A percentile compares a stretch with the other conserved stretches of the same genome.
Evolutionary conservation across 306 rosid genomes (phyloP).

Genomic region (Canavalia ensiformis): DNA sequence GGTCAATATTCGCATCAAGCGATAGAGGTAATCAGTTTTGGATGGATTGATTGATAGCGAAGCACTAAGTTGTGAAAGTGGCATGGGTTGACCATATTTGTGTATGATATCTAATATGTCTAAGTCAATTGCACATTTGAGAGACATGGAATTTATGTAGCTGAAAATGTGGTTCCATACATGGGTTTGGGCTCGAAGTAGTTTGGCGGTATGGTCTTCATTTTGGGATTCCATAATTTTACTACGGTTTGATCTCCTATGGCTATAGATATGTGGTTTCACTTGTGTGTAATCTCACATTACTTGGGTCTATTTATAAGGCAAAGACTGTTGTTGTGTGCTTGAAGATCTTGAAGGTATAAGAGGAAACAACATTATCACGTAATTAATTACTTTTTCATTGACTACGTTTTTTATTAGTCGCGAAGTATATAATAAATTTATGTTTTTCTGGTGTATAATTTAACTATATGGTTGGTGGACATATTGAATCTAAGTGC

Average conservation of each 20-base stretch:
- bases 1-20: constrained; percentile 1
- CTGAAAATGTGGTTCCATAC: neutral
- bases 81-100: constrained; percentile 1
- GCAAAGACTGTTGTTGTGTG: too few relatives aligned
- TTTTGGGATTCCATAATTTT: neutral
- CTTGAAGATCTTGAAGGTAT: too few relatives aligned
- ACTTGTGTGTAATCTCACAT: too few relatives aligned
- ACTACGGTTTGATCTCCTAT: neutral
- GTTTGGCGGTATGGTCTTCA: neutral
- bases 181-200: constrained; percentile 15
- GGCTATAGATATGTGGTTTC: neutral
- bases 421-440: too few relatives aligned
- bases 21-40: neutral
- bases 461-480: too few relatives aligned
- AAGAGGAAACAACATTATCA: too few relatives aligned
- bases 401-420: too few relatives aligned
- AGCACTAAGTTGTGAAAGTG: neutral
- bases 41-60: neutral
- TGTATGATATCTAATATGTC: neutral
- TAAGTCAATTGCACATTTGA: constrained; percentile 17
- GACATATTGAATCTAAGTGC: too few relatives aligned
- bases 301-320: too few relatives aligned
- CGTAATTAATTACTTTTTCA: too few relatives aligned
- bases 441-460: too few relatives aligned
- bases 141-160: constrained; percentile 17